Conservation (phyloP, 495 filamentous ascomycete genomes). For the Podospora comata region DNA sequence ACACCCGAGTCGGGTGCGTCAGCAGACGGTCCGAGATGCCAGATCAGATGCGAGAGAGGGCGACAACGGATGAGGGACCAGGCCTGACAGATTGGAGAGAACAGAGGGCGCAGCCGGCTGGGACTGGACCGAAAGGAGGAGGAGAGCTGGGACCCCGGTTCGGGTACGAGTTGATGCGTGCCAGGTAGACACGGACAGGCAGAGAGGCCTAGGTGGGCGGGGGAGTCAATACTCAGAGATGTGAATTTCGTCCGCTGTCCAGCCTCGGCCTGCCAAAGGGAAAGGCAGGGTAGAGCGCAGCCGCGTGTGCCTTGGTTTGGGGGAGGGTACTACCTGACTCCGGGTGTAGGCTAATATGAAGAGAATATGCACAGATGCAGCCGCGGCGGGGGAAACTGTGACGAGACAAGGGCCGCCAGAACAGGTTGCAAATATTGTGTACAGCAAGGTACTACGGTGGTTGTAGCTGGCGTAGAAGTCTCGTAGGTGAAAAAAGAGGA, state of each 20-base stretch:
- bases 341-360: conserved; percentile 18
- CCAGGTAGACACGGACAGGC: not conserved
- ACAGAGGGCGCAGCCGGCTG: not conserved
- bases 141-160: not conserved
- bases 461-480: too few relatives aligned
- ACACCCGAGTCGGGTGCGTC: conserved; percentile 1
- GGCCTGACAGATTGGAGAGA: not conserved
- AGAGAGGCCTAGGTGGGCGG: not conserved
- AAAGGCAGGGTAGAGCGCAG: not conserved
- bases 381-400: not conserved
- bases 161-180: not conserved
- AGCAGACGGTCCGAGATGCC: not conserved
- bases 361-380: conserved; percentile 5
- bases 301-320: not conserved
- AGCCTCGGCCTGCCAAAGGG: not conserved
- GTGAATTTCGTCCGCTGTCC: not conserved
- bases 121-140: not conserved
- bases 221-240: not conserved
- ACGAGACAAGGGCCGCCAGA: not conserved
- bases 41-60: not conserved
- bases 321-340: not conserved
- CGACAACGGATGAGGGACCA: not conserved
- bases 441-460: not conserved
- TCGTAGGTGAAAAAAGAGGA: not conserved
- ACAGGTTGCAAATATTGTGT: not conserved